Conservation (phyloP, 345 rosid species). For the Camelina neglecta region DNA sequence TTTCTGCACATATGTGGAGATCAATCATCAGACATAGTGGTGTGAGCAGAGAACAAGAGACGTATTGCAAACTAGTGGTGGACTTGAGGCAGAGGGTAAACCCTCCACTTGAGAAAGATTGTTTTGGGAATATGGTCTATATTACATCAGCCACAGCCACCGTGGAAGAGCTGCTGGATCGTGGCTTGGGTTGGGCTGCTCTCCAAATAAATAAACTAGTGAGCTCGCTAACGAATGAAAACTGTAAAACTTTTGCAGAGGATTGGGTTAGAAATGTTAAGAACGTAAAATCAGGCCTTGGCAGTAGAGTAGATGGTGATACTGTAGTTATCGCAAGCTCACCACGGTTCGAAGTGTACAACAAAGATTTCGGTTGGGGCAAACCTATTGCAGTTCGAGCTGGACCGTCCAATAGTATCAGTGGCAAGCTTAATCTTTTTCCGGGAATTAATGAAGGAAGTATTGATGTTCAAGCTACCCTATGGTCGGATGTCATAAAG, state of each 20-base stretch:
- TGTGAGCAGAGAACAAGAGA: constrained; percentile 23
- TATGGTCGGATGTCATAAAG: constrained; percentile 16
- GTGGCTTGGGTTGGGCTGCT: constrained; percentile 10
- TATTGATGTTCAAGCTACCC: constrained; percentile 15
- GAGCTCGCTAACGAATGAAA: constrained; percentile 15
- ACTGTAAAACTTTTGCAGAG: not conserved
- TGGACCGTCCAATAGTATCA: not conserved
- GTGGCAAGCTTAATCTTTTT: not conserved
- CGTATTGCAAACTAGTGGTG: not conserved
- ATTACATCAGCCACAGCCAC: not conserved
- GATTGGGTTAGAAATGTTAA: constrained; percentile 20
- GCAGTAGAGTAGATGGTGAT: not conserved
- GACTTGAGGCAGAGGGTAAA: constrained; percentile 42
- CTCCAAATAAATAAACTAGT: not conserved
- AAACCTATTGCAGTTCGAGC: constrained; percentile 33
- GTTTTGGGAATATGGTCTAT: constrained; percentile 48
- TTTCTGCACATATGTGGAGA: constrained; percentile 51
- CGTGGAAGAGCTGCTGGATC: not conserved
- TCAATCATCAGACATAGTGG: constrained; percentile 19
- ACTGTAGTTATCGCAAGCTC: constrained; percentile 39
- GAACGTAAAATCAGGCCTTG: not conserved
- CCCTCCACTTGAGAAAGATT: constrained; percentile 41
- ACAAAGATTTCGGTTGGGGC: constrained; percentile 51
- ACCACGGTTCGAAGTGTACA: constrained; percentile 52
- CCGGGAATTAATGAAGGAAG: constrained; percentile 15